Base-by-base conservation (phyloP, 768 basidiomycete species). In the Rossbeevera mucosa region DNA sequence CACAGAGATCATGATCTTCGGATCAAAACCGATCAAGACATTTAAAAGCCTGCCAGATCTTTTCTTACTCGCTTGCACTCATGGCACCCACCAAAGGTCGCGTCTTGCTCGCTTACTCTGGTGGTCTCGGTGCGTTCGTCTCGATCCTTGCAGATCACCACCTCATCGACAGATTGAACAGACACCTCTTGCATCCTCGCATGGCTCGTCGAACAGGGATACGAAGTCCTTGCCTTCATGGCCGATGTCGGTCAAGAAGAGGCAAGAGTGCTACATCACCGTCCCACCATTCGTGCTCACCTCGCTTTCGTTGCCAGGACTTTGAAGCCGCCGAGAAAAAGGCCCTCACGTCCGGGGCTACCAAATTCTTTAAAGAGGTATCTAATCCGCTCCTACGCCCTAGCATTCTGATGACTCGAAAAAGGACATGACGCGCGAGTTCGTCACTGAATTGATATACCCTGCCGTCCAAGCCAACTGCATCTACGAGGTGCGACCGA, bases 161-260 rank as follows among this genome's bases (percentile, higher is more conserved):
- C 47, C 47, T 54, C 50, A 64, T 54, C 56, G 44, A 26, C 24
- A 24, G 47, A 48, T 48, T 55, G 33, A n/a, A n/a, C 26, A 64
- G 96, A 99, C 73, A 99, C 96, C 20, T 97, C 95, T 31, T 98
- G 95, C 74, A 99, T 99, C 75, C 86, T 98, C 62, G 92, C 92
- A 48, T 99, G 95, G 95, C 78, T 99, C 72, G 93, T 98, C 71
- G 96, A 99, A 70, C 80, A 97, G 70, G 94, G 92, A 52, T 99
- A 98, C 73, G 91, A 98, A 66, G 95, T 97, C 58, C 83, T 88
- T 61, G 92, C 94, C 21, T 98, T 94, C 81, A 94, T 95, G 90
- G 91, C 92, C 12, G 91, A 94, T 73, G 88, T 95, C 51, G 92
- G 91, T 12, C 91, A 93, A 62, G 91, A 93, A 71, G 91, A 93